Evolutionary conservation across 805 yeast species (phyloP).

Genomic region (Hanseniaspora clermontiae): DNA sequence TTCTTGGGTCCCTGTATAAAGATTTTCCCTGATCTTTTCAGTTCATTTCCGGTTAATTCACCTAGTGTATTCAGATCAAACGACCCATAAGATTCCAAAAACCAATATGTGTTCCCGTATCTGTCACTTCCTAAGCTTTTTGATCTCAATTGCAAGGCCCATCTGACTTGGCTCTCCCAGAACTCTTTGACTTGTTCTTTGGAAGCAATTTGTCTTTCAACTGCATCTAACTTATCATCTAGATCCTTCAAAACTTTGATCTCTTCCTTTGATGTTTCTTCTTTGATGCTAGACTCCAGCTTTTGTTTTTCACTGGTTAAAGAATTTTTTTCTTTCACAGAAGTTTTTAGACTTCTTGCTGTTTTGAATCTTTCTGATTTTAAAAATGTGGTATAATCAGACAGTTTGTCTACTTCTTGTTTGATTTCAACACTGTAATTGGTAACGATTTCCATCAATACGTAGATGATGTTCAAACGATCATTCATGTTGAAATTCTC

Average conservation of each 20-base stretch:
- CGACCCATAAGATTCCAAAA: constrained; percentile 77
- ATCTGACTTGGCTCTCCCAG: constrained; percentile 50
- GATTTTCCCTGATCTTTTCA: constrained; percentile 60
- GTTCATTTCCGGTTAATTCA: constrained; percentile 23
- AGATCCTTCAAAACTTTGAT: constrained; percentile 13
- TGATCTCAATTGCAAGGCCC: constrained; percentile 66
- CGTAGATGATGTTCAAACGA: constrained; percentile 45
- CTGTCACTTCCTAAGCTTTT: constrained; percentile 71
- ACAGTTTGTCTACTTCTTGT: constrained; percentile 18
- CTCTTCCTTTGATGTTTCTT: constrained; percentile 17
- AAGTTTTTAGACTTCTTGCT: constrained; percentile 20
- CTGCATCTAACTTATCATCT: constrained; percentile 18
- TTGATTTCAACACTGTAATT: constrained; percentile 26
- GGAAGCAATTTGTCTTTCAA: constrained; percentile 17
- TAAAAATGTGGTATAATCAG: neutral
- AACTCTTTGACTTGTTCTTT: constrained; percentile 29
- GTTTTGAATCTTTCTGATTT: constrained; percentile 27
- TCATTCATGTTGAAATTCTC: constrained; percentile 38
- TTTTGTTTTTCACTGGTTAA: constrained; percentile 16
- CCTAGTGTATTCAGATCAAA: constrained; percentile 37
- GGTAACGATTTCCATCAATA: constrained; percentile 47
- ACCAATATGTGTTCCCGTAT: constrained; percentile 80
- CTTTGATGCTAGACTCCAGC: constrained; percentile 14
- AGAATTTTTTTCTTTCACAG: neutral
- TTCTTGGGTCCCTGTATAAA: constrained; percentile 86